phyloP scores from a whole-genome alignment of 805 yeast genomes.

The Priceomyces fermenticarens region DNA sequence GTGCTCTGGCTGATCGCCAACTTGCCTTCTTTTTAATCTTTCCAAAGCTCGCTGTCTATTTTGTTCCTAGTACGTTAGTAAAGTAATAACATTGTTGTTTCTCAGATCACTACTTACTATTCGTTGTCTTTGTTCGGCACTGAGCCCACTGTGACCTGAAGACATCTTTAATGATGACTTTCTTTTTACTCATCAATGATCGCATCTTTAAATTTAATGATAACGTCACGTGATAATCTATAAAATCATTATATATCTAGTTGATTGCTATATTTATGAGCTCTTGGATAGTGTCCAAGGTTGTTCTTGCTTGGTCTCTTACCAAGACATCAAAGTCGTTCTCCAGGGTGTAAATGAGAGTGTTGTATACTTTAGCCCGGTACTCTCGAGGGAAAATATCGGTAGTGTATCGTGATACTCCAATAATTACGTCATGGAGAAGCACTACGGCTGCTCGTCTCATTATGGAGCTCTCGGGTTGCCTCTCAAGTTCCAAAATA shows the following conservation, averaged over 20 bases:
- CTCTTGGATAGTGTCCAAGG: constrained; percentile 32
- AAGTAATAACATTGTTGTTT: no score
- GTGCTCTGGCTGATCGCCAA: constrained; percentile 5
- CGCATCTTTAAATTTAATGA: no score
- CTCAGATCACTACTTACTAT: no score
- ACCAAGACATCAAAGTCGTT: constrained; percentile 58
- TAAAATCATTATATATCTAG: neutral
- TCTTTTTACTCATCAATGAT: no score
- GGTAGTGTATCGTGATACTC: constrained; percentile 44
- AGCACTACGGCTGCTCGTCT: constrained; percentile 74
- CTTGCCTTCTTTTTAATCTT: constrained; percentile 40
- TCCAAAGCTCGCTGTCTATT: constrained; percentile 64
- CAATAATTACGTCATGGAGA: constrained; percentile 56
- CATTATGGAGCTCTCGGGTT: constrained; percentile 49
- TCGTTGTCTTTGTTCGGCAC: constrained; percentile 31
- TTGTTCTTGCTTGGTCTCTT: constrained; percentile 51
- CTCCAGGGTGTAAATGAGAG: constrained; percentile 42
- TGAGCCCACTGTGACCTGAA: constrained; percentile 12
- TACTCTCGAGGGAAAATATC: constrained; percentile 50
- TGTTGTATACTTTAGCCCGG: constrained; percentile 37
- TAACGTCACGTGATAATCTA: no score
- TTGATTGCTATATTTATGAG: constrained; percentile 12
- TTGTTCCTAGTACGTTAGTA: constrained; percentile 45
- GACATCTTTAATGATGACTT: no score
- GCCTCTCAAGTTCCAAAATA: constrained; percentile 57